Conservation (phyloP, 352 stramenopile species). For the Phytophthora multivora region DNA sequence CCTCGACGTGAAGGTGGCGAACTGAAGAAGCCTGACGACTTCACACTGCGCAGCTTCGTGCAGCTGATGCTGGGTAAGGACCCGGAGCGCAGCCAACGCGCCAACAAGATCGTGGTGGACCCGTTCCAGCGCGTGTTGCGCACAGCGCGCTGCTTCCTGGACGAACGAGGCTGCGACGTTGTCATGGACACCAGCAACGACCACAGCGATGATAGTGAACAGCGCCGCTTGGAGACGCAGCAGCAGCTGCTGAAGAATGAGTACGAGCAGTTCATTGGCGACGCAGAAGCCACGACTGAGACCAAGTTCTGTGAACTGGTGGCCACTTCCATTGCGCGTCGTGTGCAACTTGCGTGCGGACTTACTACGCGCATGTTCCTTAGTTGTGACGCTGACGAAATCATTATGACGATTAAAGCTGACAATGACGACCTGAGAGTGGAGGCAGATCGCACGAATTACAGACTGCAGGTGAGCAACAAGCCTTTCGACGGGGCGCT, state of each 20-base stretch:
- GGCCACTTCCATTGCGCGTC: conserved; percentile 60
- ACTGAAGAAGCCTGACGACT: conserved; percentile 66
- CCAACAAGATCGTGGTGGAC: conserved; percentile 62
- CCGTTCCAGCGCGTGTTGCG: conserved; percentile 74
- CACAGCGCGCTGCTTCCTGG: conserved; percentile 72
- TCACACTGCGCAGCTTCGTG: conserved; percentile 68
- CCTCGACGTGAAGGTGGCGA: conserved; percentile 65
- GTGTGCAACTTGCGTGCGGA: conserved; percentile 77
- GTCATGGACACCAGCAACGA: conserved; percentile 47
- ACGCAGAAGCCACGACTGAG: conserved; percentile 50
- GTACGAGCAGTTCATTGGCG: conserved; percentile 64
- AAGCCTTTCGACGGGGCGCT: conserved; percentile 62
- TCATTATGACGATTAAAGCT: conserved; percentile 83
- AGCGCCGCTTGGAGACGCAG: conserved; percentile 42
- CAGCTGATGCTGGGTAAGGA: conserved; percentile 74
- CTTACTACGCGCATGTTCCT: conserved; percentile 83
- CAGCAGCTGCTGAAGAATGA: conserved; percentile 57
- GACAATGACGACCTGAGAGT: conserved; percentile 78
- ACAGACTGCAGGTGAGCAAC: conserved; percentile 78
- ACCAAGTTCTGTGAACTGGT: conserved; percentile 72
- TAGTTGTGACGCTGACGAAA: conserved; percentile 76
- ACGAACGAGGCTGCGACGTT: conserved; percentile 58
- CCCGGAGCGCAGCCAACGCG: conserved; percentile 36
- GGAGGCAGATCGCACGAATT: conserved; percentile 75
- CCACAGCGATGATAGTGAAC: conserved; percentile 56